Evolutionary conservation across 345 rosid species (phyloP).

Genomic region (Eutrema japonicum): DNA sequence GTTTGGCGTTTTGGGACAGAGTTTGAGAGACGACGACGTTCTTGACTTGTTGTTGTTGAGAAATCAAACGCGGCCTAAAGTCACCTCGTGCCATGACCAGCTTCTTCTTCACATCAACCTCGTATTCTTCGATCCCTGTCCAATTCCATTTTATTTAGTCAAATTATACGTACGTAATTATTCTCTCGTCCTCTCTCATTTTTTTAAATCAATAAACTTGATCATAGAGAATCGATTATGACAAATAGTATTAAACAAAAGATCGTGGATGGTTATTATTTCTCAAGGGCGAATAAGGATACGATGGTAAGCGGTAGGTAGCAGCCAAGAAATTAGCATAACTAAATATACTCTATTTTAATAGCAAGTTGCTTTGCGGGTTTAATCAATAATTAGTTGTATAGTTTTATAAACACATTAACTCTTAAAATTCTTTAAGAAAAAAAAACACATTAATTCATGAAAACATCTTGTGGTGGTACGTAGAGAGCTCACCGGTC

Average conservation of each 20-base stretch:
- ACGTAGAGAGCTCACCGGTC: conserved; percentile 41
- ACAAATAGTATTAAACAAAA: conserved; percentile 16
- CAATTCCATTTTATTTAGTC: conserved; percentile 17
- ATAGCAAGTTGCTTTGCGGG: conserved; percentile 17
- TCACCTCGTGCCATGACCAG: conserved; percentile 46
- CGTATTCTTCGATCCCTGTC: conserved; percentile 42
- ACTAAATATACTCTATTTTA: neutral
- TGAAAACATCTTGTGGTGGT: neutral
- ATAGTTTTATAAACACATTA: neutral
- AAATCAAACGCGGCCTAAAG: conserved; percentile 26
- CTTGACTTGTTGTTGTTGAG: conserved; percentile 12
- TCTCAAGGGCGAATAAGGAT: conserved; percentile 20
- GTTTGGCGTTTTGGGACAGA: conserved; percentile 23
- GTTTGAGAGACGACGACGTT: conserved; percentile 29
- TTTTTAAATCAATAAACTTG: neutral
- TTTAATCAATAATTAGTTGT: neutral
- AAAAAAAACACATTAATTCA: no score
- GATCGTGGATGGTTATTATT: conserved; percentile 22
- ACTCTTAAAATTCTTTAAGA: no score
- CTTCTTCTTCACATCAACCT: conserved; percentile 39
- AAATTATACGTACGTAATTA: neutral
- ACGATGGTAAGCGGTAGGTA: conserved; percentile 33
- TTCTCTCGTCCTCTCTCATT: neutral
- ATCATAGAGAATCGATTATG: neutral
- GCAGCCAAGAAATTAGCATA: conserved; percentile 31